Evolutionary conservation across 306 rosid genomes (phyloP), one percentile per base, ranked within the genome.

Genomic region (Rosa rugosa): DNA sequence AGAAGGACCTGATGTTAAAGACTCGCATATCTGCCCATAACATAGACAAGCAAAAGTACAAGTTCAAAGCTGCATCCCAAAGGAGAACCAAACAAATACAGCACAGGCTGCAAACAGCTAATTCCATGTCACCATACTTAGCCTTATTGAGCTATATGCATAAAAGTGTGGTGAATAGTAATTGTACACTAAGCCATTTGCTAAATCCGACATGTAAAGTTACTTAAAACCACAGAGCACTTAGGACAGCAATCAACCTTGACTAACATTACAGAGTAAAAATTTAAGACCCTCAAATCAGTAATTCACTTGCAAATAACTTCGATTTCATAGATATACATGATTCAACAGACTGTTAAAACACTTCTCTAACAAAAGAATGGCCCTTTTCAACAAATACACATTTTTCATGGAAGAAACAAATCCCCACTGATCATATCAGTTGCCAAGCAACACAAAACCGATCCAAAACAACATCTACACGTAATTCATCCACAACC

Each of bases 1-100:
- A 77, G 88, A 90, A 83, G 99, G 99, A 71, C 96, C 97, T 3
- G 98, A 90, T 73, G 99, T 95, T 70, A 91, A 79, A 59, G 97
- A 93, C 79, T 92, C 99, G 27, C 85, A 84, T 86, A 95, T 90
- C 99, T 95, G 88, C 78, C 79, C 84, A 80, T 49, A 76, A 76
- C 72, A 79, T 75, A 71, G 56, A 72, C 73, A 85, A 81, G 64
- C 42, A 14, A 31, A 73, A 3, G 9, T 67, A 40, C 4, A 27
- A 31, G 65, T 40, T 68, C 68, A 42, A 23, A 45, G 6, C 20
- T 5, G 34, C 20, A 8, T 27, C 16, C 60, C 23, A 51, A 46
- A 20, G n/a, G 10, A 2, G 44, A 69, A 9, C 47, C 22, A 59
- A 79, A 62, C 9, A 49, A 59, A 77, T 71, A 27, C 6, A 27